These are phyloP conservation scores for Lumnitzera littorea DNA, from an alignment of 345 rosid species.

Conservation along the genomic window DNA sequence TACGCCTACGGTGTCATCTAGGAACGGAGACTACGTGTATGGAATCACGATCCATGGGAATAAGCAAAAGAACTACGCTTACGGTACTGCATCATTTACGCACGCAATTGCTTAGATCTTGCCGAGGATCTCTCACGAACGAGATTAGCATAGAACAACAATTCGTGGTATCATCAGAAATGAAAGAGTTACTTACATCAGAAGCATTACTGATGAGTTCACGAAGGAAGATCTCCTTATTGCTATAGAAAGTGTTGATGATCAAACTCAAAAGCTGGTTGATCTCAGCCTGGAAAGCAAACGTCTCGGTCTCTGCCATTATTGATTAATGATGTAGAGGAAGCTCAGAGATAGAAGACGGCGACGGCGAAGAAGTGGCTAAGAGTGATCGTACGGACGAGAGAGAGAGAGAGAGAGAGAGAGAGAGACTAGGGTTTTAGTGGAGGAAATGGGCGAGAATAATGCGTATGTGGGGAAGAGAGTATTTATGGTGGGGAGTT, in stretches of 20 bases:
- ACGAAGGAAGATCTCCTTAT: constrained; percentile 4
- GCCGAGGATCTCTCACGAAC: too few species aligned
- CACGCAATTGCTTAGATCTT: too few species aligned
- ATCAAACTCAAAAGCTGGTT: not conserved
- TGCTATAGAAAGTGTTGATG: constrained; percentile 3
- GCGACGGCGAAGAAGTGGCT: not conserved
- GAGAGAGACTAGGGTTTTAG: not conserved
- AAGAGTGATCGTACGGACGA: not conserved
- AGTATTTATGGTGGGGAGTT: not conserved
- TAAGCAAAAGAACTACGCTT: too few species aligned
- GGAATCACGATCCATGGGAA: too few species aligned
- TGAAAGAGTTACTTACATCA: not conserved
- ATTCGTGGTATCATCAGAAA: not conserved
- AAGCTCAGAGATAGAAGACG: not conserved
- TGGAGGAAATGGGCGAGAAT: too few species aligned
- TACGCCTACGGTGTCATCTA: too few species aligned
- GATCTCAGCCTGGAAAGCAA: constrained; percentile 5
- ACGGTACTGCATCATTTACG: too few species aligned
- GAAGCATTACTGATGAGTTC: constrained; percentile 1
- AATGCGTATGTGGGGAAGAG: not conserved
- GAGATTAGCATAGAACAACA: too few species aligned
- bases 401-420: not conserved
- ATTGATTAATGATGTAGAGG: not conserved
- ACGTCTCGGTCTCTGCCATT: constrained; percentile 1
- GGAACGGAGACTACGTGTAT: too few species aligned